These are phyloP conservation scores for Vaccinium macrocarpon DNA, from an alignment of 148 eudicot genomes.

Conservation along the genomic window DNA sequence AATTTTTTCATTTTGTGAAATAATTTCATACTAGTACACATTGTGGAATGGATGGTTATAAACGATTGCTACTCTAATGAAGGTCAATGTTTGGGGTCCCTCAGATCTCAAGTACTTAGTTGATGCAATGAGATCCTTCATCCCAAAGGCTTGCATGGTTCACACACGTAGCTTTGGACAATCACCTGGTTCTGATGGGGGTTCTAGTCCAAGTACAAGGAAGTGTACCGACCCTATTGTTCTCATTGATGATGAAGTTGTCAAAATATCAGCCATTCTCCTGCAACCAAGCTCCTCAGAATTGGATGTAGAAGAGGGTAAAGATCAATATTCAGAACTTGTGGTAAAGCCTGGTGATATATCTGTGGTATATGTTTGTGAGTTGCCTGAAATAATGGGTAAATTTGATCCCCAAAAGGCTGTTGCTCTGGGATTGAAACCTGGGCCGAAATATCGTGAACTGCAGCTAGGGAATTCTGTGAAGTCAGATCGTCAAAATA, in stretches of 20 bases:
- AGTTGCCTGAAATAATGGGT: slow-evolving; percentile 84
- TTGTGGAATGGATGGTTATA: neutral
- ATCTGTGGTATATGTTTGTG: slow-evolving; percentile 77
- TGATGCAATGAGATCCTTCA: slow-evolving; percentile 80
- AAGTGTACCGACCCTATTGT: slow-evolving; percentile 47
- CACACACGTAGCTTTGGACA: slow-evolving; percentile 82
- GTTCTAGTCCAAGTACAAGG: slow-evolving; percentile 27
- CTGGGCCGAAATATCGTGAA: slow-evolving; percentile 81
- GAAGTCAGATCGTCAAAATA: slow-evolving; percentile 59
- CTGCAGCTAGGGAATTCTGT: slow-evolving; percentile 72
- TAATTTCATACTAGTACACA: neutral
- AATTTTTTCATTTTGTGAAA: neutral
- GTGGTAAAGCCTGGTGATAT: slow-evolving; percentile 65
- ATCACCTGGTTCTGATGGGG: slow-evolving; percentile 32
- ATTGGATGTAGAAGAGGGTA: slow-evolving; percentile 1
- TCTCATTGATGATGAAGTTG: slow-evolving; percentile 78
- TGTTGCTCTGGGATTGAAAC: slow-evolving; percentile 69
- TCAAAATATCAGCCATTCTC: slow-evolving; percentile 84
- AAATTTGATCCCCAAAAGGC: slow-evolving; percentile 87
- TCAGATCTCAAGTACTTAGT: slow-evolving; percentile 72
- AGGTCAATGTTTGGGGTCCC: slow-evolving; percentile 94
- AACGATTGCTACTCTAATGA: slow-evolving; percentile 21
- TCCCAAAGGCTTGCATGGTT: slow-evolving; percentile 97
- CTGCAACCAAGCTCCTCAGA: slow-evolving; percentile 45
- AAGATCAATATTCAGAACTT: slow-evolving; percentile 12